Conservation (phyloP, 1,284 basidiomycete genomes). For the Ceratobasidium sp. region DNA sequence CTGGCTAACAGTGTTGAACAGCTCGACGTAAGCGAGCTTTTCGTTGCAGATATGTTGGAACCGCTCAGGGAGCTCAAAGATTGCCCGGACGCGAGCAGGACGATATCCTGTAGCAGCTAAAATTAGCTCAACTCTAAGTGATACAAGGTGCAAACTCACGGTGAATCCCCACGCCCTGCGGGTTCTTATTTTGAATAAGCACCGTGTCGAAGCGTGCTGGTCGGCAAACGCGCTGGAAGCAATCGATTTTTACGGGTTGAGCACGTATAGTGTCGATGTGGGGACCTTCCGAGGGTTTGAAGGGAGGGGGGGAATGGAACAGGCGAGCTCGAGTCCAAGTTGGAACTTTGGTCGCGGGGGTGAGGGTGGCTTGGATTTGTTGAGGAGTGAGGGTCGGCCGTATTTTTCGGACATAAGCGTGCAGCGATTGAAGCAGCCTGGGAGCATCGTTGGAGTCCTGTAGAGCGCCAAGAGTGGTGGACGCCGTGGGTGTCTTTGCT, state of each 20-base stretch:
- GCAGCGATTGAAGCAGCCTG: too few species aligned
- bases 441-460: background rate
- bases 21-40: background rate
- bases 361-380: too few species aligned
- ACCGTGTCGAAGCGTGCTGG: constrained; percentile 3
- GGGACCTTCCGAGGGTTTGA: background rate
- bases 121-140: background rate
- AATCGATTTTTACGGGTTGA: background rate
- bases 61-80: background rate
- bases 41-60: background rate
- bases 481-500: background rate
- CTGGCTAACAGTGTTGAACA: background rate
- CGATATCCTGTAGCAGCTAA: background rate
- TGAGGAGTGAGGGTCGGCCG: background rate
- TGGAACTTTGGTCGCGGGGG: too few species aligned
- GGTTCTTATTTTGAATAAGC: background rate
- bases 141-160: background rate
- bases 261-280: background rate
- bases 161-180: background rate
- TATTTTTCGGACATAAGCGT: too few species aligned
- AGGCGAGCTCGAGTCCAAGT: background rate
- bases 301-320: background rate
- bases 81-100: background rate
- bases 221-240: background rate
- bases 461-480: background rate